Evolutionary conservation across 805 yeast species (phyloP).

Genomic region (Torulaspora delbrueckii): DNA sequence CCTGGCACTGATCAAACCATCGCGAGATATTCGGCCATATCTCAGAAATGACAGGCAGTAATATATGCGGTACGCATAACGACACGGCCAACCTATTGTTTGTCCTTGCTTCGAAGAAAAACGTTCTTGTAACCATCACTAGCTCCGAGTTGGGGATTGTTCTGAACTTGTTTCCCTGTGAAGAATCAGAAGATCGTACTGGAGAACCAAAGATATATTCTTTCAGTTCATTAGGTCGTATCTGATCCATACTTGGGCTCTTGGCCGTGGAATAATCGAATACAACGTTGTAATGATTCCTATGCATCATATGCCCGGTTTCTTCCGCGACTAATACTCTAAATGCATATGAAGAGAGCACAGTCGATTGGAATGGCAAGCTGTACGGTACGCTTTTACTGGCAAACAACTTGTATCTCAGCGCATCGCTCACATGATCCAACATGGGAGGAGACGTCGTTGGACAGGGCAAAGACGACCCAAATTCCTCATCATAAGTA

Average conservation of each 20-base stretch:
- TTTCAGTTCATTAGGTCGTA: slow-evolving; percentile 33
- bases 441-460: slow-evolving; percentile 18
- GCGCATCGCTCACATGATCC: slow-evolving; percentile 29
- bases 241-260: slow-evolving; percentile 23
- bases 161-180: slow-evolving; percentile 30
- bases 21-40: slow-evolving; percentile 31
- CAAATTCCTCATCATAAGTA: slow-evolving; percentile 3
- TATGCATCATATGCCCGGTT: slow-evolving; percentile 35
- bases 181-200: slow-evolving; percentile 30
- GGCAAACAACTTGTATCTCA: slow-evolving; percentile 28
- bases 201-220: slow-evolving; percentile 41
- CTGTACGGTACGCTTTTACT: slow-evolving; percentile 19
- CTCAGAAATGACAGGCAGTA: slow-evolving; percentile 31
- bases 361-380: slow-evolving; percentile 1
- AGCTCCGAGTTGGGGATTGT: slow-evolving; percentile 29
- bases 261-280: slow-evolving; percentile 33
- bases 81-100: slow-evolving; percentile 34
- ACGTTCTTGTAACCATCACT: slow-evolving; percentile 35
- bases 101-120: slow-evolving; percentile 20
- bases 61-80: slow-evolving; percentile 29
- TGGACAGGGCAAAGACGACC: slow-evolving; percentile 3
- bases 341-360: slow-evolving; percentile 20
- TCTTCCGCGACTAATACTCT: slow-evolving; percentile 38
- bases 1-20: slow-evolving; percentile 32
- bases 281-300: slow-evolving; percentile 34